Percentiles rank a stretch among this genome's conserved stretches.
phyloP scores from a whole-genome alignment of 352 stramenopile genomes.

The Thraustochytrium striatum region DNA sequence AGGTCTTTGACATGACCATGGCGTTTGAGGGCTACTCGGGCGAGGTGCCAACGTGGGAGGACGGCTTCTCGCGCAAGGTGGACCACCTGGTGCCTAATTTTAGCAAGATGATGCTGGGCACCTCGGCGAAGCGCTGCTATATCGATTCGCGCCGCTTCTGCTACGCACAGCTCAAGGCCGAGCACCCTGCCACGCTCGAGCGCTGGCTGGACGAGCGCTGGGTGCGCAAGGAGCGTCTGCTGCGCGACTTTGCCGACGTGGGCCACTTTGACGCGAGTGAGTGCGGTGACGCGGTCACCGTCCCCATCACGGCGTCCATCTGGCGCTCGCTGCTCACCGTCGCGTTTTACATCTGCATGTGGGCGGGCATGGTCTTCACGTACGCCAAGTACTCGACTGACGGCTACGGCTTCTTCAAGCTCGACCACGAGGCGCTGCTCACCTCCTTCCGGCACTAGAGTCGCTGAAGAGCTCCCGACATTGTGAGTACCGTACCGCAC shows the following conservation, averaged over 20 bases:
- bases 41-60: slow-evolving; percentile 70
- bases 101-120: slow-evolving; percentile 50
- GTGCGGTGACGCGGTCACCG: not conserved
- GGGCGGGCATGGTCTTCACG: slow-evolving; percentile 37
- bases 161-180: slow-evolving; percentile 53
- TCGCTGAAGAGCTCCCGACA: too few relatives aligned
- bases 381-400: slow-evolving; percentile 29
- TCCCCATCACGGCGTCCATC: slow-evolving; percentile 27
- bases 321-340: slow-evolving; percentile 28
- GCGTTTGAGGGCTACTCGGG: slow-evolving; percentile 56
- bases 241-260: slow-evolving; percentile 50
- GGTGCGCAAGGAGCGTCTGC: slow-evolving; percentile 55
- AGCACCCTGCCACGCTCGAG: slow-evolving; percentile 48
- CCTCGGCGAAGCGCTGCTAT: slow-evolving; percentile 24
- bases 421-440: slow-evolving; percentile 17
- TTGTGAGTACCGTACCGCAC: too few relatives aligned
- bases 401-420: slow-evolving; percentile 10
- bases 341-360: slow-evolving; percentile 45
- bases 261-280: not conserved
- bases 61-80: slow-evolving; percentile 73
- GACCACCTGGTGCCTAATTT: slow-evolving; percentile 69
- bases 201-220: slow-evolving; percentile 56
- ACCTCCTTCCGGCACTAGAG: too few relatives aligned
- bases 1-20: slow-evolving; percentile 89
- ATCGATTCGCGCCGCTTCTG: slow-evolving; percentile 40